Evolutionary conservation across 1,284 basidiomycete species (phyloP).

Genomic region (Calocybe gambosa): DNA sequence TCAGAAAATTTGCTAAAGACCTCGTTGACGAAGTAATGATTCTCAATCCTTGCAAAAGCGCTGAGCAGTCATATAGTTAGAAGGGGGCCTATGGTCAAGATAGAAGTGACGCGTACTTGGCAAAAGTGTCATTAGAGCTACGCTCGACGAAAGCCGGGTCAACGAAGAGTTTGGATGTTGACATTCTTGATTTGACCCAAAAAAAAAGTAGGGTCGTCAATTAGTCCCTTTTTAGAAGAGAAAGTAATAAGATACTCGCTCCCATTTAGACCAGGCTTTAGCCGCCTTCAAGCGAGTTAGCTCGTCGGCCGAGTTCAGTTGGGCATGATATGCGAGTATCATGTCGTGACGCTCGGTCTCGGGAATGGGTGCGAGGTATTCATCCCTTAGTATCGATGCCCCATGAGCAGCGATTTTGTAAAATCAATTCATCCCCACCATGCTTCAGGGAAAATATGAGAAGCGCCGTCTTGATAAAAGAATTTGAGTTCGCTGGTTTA

Average conservation of each 20-base stretch:
- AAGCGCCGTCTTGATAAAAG: slow-evolving; percentile 87
- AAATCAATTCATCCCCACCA: slow-evolving; percentile 45
- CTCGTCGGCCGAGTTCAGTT: slow-evolving; percentile 74
- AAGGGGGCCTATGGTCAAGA: neutral
- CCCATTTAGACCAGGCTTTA: slow-evolving; percentile 86
- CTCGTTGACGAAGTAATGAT: slow-evolving; percentile 85
- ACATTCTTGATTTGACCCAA: slow-evolving; percentile 52
- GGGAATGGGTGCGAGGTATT: slow-evolving; percentile 77
- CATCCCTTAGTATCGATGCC: slow-evolving; percentile 51
- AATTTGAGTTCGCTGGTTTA: slow-evolving; percentile 72
- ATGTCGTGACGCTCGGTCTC: slow-evolving; percentile 75
- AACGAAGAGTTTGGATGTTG: slow-evolving; percentile 68
- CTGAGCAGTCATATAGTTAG: slow-evolving; percentile 29
- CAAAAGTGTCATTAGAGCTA: slow-evolving; percentile 70
- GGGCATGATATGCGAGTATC: slow-evolving; percentile 78
- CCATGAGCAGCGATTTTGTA: neutral
- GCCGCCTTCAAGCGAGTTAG: slow-evolving; percentile 67
- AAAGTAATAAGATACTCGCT: slow-evolving; percentile 43
- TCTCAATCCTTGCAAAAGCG: slow-evolving; percentile 87
- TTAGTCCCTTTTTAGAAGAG: neutral
- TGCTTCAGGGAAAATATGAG: slow-evolving; percentile 83
- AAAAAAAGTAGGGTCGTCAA: too few species aligned
- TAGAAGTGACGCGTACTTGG: slow-evolving; percentile 46
- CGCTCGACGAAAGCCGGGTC: slow-evolving; percentile 67
- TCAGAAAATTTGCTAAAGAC: slow-evolving; percentile 28